Evolutionary conservation across 2,329 filamentous ascomycete species (phyloP), one percentile per base, ranked within the genome.

Genomic region (Coleophoma crateriformis): DNA sequence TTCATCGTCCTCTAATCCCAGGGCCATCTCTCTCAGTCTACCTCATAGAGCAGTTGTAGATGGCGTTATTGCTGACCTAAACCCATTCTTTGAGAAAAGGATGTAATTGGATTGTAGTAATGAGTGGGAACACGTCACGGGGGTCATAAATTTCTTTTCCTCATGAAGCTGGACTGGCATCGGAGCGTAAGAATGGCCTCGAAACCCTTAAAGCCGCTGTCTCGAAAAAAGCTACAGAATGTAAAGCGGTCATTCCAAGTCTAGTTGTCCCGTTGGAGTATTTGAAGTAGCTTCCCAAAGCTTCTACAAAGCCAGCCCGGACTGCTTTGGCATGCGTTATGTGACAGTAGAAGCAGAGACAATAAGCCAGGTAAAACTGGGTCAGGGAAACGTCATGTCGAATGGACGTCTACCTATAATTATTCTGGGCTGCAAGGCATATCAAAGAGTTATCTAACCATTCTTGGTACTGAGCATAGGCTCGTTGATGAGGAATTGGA

Each of bases 21-120:
- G 73, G 54, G 64, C 79, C 6, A 70, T 81, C 49, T 62, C 50
- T 62, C 80, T 49, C 77, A 80, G 62, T 76, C 71, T 33, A 64
- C 78, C 5, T 76, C 77, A 1, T 76, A 80, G 50, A 71, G 71
- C 19, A 19, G 19, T 33, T 10, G 7, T 27, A 7, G 69, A 72
- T 54, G 61, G 62, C n/a, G 66, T 67, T 20, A 57, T 72, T 10
- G 64, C 71, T 27, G 56, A 56, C 4, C 50, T 63, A 4, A 47
- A 49, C 66, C 69, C 48, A 50, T 82, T 78, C 52, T 67, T 88
- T 3, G 71, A 74, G 15, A 69, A 70, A 41, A 78, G 13, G 84
- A 88, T 61, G 79, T 88, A 46, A 80, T 88, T 88, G 33, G 84
- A 88, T 60, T 81, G 79, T 10, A 81, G 79, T 58, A 84, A 88